These are phyloP conservation scores for Lumnitzera racemosa DNA, from an alignment of 345 rosid species.

Conservation along the genomic window DNA sequence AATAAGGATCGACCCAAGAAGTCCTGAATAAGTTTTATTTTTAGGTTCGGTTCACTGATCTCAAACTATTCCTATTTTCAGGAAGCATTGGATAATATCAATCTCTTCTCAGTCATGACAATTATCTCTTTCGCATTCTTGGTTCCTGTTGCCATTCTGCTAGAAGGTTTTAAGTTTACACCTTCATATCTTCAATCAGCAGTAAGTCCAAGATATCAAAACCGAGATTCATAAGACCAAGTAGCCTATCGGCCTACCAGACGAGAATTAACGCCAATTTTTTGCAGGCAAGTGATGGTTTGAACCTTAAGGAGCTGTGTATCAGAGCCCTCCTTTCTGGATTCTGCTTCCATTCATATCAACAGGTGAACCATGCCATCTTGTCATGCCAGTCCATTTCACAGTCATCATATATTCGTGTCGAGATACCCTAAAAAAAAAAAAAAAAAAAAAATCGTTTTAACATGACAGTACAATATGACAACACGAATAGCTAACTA, in stretches of 20 bases:
- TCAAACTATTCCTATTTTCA: conserved; percentile 13
- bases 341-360: conserved; percentile 68
- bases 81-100: conserved; percentile 81
- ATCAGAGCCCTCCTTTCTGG: conserved; percentile 58
- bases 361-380: conserved; percentile 40
- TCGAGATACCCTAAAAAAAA: too few species aligned
- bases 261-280: background rate
- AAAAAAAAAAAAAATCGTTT: too few species aligned
- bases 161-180: conserved; percentile 61
- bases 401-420: too few species aligned
- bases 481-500: too few species aligned
- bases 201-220: conserved; percentile 33
- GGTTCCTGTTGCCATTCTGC: conserved; percentile 56
- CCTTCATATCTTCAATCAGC: conserved; percentile 58
- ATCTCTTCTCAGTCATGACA: conserved; percentile 76
- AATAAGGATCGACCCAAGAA: too few species aligned
- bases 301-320: conserved; percentile 45
- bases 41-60: too few species aligned
- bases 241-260: background rate
- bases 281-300: conserved; percentile 54
- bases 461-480: too few species aligned
- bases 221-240: background rate
- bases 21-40: too few species aligned
- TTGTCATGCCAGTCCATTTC: too few species aligned
- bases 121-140: conserved; percentile 53